phyloP scores from a whole-genome alignment of 2,329 filamentous ascomycete species.

The Dichotomopilus funicola region DNA sequence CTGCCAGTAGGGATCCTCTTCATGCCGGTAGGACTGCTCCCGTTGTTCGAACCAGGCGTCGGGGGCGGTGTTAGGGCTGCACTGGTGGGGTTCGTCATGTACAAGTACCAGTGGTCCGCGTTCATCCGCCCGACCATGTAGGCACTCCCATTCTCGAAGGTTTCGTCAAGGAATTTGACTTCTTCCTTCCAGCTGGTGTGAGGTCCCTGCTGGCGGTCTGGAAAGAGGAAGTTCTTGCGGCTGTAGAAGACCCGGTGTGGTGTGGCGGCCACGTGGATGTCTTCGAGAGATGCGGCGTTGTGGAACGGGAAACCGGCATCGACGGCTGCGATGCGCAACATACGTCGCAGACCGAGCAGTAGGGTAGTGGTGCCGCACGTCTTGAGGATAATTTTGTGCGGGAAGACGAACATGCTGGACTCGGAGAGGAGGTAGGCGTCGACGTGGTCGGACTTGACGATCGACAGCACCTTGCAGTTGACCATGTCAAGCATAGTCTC shows the following conservation, averaged over 20 bases:
- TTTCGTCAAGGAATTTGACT: slow-evolving; percentile 84
- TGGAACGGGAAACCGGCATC: slow-evolving; percentile 85
- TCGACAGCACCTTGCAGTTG: slow-evolving; percentile 95
- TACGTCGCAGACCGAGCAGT: slow-evolving; percentile 78
- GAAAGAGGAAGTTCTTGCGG: slow-evolving; percentile 96
- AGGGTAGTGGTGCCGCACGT: slow-evolving; percentile 96
- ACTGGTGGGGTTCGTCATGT: slow-evolving; percentile 82
- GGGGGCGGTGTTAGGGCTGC: slow-evolving; percentile 68
- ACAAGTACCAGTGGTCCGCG: slow-evolving; percentile 97
- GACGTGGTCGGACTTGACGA: slow-evolving; percentile 86
- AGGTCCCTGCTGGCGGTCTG: slow-evolving; percentile 86
- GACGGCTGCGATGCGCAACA: slow-evolving; percentile 84
- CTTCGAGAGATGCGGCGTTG: slow-evolving; percentile 57
- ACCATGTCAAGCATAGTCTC: slow-evolving; percentile 96
- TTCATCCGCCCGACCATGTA: slow-evolving; percentile 99
- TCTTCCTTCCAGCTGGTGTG: slow-evolving; percentile 98
- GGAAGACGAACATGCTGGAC: slow-evolving; percentile 99
- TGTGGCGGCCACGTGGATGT: slow-evolving; percentile 69
- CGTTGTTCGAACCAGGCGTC: slow-evolving; percentile 52
- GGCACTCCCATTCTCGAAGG: slow-evolving; percentile 86
- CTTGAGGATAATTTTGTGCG: slow-evolving; percentile 98
- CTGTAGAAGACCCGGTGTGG: slow-evolving; percentile 98
- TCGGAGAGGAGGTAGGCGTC: slow-evolving; percentile 96
- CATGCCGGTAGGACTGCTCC: slow-evolving; percentile 35
- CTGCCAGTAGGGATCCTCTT: slow-evolving; percentile 51